Base-by-base conservation (phyloP, 2,329 filamentous ascomycete genomes). In the Pseudocercospora pini-densiflorae region DNA sequence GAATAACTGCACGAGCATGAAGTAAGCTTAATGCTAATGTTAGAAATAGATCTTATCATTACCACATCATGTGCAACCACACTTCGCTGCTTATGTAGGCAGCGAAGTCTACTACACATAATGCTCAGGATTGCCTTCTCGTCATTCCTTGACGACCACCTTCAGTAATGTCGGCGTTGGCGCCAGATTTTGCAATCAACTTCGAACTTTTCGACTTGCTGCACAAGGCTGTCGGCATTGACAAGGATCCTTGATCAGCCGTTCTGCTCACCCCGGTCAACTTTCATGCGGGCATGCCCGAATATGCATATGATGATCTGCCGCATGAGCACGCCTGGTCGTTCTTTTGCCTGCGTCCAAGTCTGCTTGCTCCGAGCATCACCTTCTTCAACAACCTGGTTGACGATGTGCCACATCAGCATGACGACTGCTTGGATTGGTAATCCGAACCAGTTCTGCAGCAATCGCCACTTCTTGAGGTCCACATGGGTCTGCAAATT, bases 1-100 rank as follows among this genome's bases (percentile, higher is more conserved):
- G 21, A 24, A 54, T 29, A 29, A n/a, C 16, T 29, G 51, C 51
- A 54, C 51, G 51, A 54, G 51, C 51, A 54, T 24, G 21, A 54
- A 27, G 24, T 54, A 54, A 31, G 51, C 51, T 54, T 54, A 54
- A 54, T 54, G 51, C 51, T 54, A 29, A 54, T 54, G 51, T 54
- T 29, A 29, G 51, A 24, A 54, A n/a, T 27, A 27, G 24, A 54
- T 29, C 24, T 29, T n/a, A 27, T 16, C 24, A 29, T 31, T n/a
- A 54, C 51, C 24, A 54, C 51, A 27, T 27, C 51, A 54, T 54
- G 51, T 54, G 51, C 24, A 54, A n/a, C 24, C 51, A 54, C 24
- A 2, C 3, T 54, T 54, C 10, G 19, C 45, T 12, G 10, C 24
- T n/a, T n/a, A n/a, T n/a, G n/a, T n/a, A n/a, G n/a, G n/a, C n/a